Conservation (phyloP, 2,329 filamentous ascomycete species). For the Aspergillus fumigatus region DNA sequence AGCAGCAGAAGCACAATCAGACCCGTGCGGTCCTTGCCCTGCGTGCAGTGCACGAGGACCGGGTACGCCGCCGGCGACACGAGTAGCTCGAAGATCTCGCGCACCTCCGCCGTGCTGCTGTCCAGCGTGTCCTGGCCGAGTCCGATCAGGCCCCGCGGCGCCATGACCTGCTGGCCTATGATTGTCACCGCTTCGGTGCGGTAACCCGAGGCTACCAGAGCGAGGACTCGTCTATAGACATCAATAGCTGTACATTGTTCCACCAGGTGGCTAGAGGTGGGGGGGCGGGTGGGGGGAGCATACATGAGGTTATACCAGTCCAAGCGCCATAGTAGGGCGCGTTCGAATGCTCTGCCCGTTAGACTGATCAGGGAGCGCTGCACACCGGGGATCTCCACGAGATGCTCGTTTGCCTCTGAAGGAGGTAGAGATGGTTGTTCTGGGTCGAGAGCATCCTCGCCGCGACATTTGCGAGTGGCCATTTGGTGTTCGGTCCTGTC, state of each 20-base stretch:
- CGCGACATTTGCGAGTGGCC: conserved; percentile 58
- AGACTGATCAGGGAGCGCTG: conserved; percentile 65
- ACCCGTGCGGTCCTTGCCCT: conserved; percentile 82
- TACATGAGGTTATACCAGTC: conserved; percentile 64
- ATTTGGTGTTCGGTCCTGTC: conserved; percentile 67
- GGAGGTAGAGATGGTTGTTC: conserved; percentile 39
- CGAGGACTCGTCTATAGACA: conserved; percentile 51
- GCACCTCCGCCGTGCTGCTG: conserved; percentile 61
- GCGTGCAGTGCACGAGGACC: conserved; percentile 74
- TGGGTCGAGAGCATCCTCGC: conserved; percentile 23
- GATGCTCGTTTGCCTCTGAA: conserved; percentile 46
- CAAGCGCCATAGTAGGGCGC: conserved; percentile 62
- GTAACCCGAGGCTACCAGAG: conserved; percentile 62
- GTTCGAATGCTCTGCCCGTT: conserved; percentile 67
- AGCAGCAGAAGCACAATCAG: conserved; percentile 65
- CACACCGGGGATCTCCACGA: conserved; percentile 60
- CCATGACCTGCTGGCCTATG: conserved; percentile 66
- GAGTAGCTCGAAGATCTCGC: conserved; percentile 65
- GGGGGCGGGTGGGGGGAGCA: conserved; percentile 15
- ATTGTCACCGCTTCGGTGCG: conserved; percentile 66
- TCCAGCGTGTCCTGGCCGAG: conserved; percentile 67
- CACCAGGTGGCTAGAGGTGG: conserved; percentile 1
- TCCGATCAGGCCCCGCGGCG: conserved; percentile 65
- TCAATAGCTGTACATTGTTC: not conserved
- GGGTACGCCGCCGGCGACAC: conserved; percentile 50